Evolutionary conservation across 1,284 basidiomycete species (phyloP).

Genomic region (Retiboletus flavoniger): DNA sequence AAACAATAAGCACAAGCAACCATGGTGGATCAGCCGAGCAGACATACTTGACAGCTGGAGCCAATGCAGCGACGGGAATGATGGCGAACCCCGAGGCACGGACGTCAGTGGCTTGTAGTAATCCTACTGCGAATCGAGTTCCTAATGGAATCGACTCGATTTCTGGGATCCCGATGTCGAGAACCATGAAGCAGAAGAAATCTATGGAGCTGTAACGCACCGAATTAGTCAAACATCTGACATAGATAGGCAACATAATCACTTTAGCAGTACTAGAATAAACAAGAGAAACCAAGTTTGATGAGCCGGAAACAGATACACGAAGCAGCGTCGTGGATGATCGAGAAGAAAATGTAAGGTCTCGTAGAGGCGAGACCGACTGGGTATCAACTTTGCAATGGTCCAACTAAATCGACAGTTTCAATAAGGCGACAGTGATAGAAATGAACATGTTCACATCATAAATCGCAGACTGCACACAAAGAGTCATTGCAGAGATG

Average conservation of each 20-base stretch:
- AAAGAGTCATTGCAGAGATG: not conserved
- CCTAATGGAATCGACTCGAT: conserved; percentile 74
- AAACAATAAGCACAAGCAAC: conserved; percentile 8
- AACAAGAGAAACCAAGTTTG: conserved; percentile 92
- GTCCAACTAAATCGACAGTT: conserved; percentile 60
- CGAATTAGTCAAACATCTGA: conserved; percentile 4
- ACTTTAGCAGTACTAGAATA: conserved; percentile 71
- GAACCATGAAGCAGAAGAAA: conserved; percentile 85
- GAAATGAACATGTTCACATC: conserved; percentile 24
- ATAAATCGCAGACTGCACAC: conserved; percentile 31
- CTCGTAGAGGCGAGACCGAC: conserved; percentile 64
- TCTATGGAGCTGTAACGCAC: conserved; percentile 60
- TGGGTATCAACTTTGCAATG: conserved; percentile 62
- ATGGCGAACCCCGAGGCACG: conserved; percentile 87
- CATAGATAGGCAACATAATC: conserved; percentile 23
- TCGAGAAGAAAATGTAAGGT: conserved; percentile 91
- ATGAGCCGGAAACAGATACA: conserved; percentile 93
- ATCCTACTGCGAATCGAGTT: conserved; percentile 60
- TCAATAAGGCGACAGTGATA: not conserved
- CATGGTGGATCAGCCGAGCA: not conserved
- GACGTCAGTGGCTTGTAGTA: conserved; percentile 78
- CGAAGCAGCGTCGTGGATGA: conserved; percentile 94
- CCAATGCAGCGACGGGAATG: conserved; percentile 67
- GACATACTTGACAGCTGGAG: conserved; percentile 82
- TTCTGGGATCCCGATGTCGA: conserved; percentile 80